A percentile compares a stretch with the other conserved stretches of the same genome.
Conservation (phyloP, 208 protist species). For the Crithidia sp. region DNA sequence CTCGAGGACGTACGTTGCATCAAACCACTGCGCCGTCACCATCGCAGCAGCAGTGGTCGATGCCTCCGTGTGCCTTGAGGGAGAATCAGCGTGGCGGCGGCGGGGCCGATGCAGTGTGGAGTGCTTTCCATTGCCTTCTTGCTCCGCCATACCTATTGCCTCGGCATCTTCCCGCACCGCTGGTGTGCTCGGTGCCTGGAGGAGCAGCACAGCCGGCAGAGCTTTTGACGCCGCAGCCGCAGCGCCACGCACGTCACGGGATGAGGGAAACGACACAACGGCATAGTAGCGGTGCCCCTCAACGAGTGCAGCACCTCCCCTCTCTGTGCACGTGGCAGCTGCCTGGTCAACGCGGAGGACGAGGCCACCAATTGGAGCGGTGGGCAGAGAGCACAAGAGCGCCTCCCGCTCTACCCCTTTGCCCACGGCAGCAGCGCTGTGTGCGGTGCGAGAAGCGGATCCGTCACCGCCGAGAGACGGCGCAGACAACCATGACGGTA, state of each 20-base stretch:
- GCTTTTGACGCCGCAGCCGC: background rate
- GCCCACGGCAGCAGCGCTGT: background rate
- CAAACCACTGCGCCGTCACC: background rate
- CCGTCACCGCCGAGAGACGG: background rate
- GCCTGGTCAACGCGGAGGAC: slow-evolving; percentile 4
- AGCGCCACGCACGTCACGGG: background rate
- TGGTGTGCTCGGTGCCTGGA: background rate
- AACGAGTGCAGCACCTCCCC: background rate
- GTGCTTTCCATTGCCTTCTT: background rate
- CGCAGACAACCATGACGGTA: background rate
- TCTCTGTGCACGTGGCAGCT: background rate
- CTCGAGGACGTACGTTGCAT: slow-evolving; percentile 1
- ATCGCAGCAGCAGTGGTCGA: background rate
- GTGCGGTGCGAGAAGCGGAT: background rate
- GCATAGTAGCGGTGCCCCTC: background rate
- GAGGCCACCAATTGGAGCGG: slow-evolving; percentile 4
- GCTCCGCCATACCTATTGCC: background rate
- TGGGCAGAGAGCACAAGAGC: slow-evolving; percentile 8
- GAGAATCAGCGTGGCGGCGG: background rate
- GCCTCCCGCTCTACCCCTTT: background rate
- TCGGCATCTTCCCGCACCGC: background rate
- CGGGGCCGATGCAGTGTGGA: background rate
- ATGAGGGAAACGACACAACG: slow-evolving; percentile 1
- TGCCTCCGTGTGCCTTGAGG: background rate
- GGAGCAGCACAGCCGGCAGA: background rate